A percentile compares a stretch with the other conserved stretches of the same genome.
phyloP scores from a whole-genome alignment of 2,329 filamentous ascomycete species.

The Periconia sp. region DNA sequence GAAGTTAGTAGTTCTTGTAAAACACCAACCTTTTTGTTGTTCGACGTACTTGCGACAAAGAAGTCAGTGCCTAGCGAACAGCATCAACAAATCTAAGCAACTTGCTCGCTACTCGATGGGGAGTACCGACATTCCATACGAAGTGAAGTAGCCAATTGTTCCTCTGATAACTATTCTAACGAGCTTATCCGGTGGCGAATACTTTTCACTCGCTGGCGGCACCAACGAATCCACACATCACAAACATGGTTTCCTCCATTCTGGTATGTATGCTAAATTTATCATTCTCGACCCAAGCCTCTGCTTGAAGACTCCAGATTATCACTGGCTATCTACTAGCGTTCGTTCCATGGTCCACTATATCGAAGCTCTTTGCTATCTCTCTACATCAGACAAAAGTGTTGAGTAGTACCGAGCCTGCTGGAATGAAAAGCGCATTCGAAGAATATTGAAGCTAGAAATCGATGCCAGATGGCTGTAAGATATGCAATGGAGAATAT shows the following conservation, averaged over 20 bases:
- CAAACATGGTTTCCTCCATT: slow-evolving; percentile 27
- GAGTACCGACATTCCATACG: slow-evolving; percentile 3
- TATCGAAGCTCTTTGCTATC: no score
- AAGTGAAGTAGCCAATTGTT: slow-evolving; percentile 24
- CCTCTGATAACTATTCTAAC: slow-evolving; percentile 51
- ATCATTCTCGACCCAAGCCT: slow-evolving; percentile 64
- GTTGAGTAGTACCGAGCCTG: no score
- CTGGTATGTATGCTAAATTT: slow-evolving; percentile 53
- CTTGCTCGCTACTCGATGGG: slow-evolving; percentile 12
- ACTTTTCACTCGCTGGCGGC: slow-evolving; percentile 47
- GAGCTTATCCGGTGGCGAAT: slow-evolving; percentile 51
- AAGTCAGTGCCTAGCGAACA: slow-evolving; percentile 55
- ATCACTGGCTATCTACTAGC: slow-evolving; percentile 65
- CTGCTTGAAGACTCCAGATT: slow-evolving; percentile 56
- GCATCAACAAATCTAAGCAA: slow-evolving; percentile 22
- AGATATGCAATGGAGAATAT: no score
- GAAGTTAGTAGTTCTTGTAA: no score
- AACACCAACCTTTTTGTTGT: no score
- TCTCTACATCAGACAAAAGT: no score
- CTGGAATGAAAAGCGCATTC: no score
- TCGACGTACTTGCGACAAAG: background rate
- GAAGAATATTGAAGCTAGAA: no score
- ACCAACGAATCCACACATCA: slow-evolving; percentile 40
- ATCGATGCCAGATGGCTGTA: no score
- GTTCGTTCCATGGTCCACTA: slow-evolving; percentile 62